Evolutionary conservation across 202 grass and related monocot species (phyloP).

Genomic region (Elaeis oleifera): DNA sequence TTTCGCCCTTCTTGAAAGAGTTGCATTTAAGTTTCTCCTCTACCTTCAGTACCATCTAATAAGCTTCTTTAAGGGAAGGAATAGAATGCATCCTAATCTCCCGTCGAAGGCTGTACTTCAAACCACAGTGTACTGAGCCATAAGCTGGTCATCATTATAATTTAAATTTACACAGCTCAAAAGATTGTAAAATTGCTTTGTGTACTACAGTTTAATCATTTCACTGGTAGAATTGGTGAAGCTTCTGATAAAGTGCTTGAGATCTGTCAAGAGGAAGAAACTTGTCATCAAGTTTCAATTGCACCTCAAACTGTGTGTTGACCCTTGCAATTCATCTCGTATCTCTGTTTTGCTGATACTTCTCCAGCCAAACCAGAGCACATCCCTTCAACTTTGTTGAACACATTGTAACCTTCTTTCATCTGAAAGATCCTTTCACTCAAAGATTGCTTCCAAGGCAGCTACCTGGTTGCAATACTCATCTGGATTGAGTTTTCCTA

Average conservation of each 20-base stretch:
- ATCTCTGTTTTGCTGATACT: too few species aligned
- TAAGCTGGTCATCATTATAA: neutral
- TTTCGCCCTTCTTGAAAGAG: neutral
- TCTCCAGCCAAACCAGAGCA: too few species aligned
- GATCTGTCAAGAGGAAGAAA: neutral
- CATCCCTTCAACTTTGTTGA: too few species aligned
- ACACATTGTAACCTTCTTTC: too few species aligned
- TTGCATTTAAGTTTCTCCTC: neutral
- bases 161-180: neutral
- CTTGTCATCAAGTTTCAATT: neutral
- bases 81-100: neutral
- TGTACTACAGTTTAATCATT: neutral
- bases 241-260: neutral
- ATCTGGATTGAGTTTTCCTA: too few species aligned
- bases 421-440: too few species aligned
- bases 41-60: neutral
- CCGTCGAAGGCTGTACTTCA: neutral
- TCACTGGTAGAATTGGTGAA: neutral
- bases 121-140: neutral
- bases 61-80: neutral
- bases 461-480: too few species aligned
- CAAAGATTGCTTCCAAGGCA: too few species aligned
- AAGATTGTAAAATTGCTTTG: neutral
- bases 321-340: too few species aligned
- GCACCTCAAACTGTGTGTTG: neutral